Evolutionary conservation across 768 basidiomycete species (phyloP).

Genomic region (Pisolithus albus): DNA sequence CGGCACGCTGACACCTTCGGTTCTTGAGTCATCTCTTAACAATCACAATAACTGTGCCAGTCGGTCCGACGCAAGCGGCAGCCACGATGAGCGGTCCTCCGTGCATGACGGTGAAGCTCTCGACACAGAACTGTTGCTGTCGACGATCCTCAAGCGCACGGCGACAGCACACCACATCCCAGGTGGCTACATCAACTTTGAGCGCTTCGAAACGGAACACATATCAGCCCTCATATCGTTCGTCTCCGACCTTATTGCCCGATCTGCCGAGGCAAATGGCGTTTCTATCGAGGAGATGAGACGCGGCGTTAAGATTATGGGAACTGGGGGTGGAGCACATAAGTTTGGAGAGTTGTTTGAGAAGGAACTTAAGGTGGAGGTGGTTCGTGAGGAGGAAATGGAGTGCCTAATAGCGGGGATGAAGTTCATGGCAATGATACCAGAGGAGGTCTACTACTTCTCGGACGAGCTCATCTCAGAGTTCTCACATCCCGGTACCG

Average conservation of each 20-base stretch:
- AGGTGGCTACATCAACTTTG: slow-evolving; percentile 95
- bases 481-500: slow-evolving; percentile 33
- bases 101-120: slow-evolving; percentile 17
- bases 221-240: slow-evolving; percentile 81
- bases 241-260: slow-evolving; percentile 78
- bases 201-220: slow-evolving; percentile 90
- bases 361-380: slow-evolving; percentile 72
- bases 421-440: slow-evolving; percentile 92
- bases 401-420: slow-evolving; percentile 95
- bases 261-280: slow-evolving; percentile 77
- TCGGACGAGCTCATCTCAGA: slow-evolving; percentile 92
- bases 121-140: slow-evolving; percentile 44
- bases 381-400: slow-evolving; percentile 95
- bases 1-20: slow-evolving; percentile 79
- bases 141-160: slow-evolving; percentile 61
- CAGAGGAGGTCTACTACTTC: slow-evolving; percentile 97
- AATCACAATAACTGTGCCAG: slow-evolving; percentile 22
- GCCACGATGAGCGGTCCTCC: slow-evolving; percentile 10
- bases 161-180: slow-evolving; percentile 67
- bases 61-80: slow-evolving; percentile 13
- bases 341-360: slow-evolving; percentile 83
- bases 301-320: slow-evolving; percentile 90
- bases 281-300: slow-evolving; percentile 91
- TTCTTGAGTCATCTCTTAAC: slow-evolving; percentile 48
- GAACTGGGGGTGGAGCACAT: slow-evolving; percentile 96